phyloP scores from a whole-genome alignment of 352 stramenopile genomes.

The Globisporangium emineosum region DNA sequence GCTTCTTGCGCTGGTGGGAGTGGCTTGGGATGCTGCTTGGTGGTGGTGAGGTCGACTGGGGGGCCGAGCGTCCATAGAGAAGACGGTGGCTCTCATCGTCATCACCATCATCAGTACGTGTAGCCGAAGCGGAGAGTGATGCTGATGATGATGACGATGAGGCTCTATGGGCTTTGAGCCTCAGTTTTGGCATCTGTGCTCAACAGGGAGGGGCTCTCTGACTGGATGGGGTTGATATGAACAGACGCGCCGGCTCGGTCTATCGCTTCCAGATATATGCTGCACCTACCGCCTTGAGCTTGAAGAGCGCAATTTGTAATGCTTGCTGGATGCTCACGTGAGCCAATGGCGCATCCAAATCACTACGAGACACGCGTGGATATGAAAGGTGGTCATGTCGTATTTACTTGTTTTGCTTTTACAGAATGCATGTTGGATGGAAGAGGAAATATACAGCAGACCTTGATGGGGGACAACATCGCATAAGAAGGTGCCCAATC shows the following conservation, averaged over 20 bases:
- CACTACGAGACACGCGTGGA: too few relatives aligned
- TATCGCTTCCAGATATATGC: too few relatives aligned
- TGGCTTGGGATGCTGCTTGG: not conserved
- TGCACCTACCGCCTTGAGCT: not conserved
- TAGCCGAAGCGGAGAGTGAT: not conserved
- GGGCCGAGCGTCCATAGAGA: not conserved
- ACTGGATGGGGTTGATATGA: not conserved
- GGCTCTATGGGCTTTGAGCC: not conserved
- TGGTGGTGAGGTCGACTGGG: not conserved
- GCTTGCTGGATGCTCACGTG: not conserved
- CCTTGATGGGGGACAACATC: not conserved
- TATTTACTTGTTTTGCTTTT: not conserved
- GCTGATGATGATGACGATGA: not conserved
- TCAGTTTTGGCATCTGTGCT: not conserved
- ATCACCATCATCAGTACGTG: not conserved
- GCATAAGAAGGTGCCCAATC: not conserved
- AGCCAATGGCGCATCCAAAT: not conserved
- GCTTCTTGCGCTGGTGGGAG: not conserved
- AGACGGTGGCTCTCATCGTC: not conserved
- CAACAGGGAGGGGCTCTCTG: not conserved
- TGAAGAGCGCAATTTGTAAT: not conserved
- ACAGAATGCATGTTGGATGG: not conserved
- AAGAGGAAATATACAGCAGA: not conserved
- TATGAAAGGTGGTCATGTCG: constrained; percentile 2
- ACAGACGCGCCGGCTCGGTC: not conserved